Evolutionary conservation across 1,284 basidiomycete genomes (phyloP).

Genomic region (Cryptococcus sp.): DNA sequence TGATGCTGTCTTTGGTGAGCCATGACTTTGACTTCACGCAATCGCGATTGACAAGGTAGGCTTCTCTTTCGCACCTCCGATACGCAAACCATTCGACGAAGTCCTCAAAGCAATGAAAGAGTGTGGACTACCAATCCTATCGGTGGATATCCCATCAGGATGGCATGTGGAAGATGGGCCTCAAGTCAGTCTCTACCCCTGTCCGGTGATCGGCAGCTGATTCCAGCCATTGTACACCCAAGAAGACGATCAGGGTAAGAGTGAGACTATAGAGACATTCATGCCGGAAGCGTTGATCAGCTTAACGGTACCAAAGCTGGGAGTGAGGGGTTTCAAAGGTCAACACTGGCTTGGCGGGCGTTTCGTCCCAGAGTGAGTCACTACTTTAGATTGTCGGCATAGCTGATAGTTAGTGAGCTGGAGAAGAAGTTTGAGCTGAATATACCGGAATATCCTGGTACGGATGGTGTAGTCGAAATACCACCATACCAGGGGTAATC

Average conservation of each 20-base stretch:
- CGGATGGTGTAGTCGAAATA: conserved; percentile 73
- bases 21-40: no score
- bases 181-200: conserved; percentile 10
- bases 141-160: conserved; percentile 92
- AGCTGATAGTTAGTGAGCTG: conserved; percentile 53
- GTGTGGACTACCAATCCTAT: conserved; percentile 71
- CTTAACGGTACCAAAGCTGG: conserved; percentile 90
- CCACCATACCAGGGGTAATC: conserved; percentile 7
- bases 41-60: conserved; percentile 44
- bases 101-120: conserved; percentile 65
- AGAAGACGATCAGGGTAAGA: conserved; percentile 61
- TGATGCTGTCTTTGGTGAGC: conserved; percentile 80
- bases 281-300: conserved; percentile 79
- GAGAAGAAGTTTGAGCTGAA: conserved; percentile 70
- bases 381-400: not conserved
- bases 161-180: conserved; percentile 67
- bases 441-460: conserved; percentile 68
- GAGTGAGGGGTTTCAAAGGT: conserved; percentile 69
- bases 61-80: conserved; percentile 88
- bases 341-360: conserved; percentile 88
- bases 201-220: not conserved
- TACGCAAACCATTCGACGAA: conserved; percentile 78
- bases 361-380: conserved; percentile 74
- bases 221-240: conserved; percentile 23
- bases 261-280: conserved; percentile 50